Evolutionary conservation across 768 basidiomycete species (phyloP).

Genomic region (Tulasnella sp.): DNA sequence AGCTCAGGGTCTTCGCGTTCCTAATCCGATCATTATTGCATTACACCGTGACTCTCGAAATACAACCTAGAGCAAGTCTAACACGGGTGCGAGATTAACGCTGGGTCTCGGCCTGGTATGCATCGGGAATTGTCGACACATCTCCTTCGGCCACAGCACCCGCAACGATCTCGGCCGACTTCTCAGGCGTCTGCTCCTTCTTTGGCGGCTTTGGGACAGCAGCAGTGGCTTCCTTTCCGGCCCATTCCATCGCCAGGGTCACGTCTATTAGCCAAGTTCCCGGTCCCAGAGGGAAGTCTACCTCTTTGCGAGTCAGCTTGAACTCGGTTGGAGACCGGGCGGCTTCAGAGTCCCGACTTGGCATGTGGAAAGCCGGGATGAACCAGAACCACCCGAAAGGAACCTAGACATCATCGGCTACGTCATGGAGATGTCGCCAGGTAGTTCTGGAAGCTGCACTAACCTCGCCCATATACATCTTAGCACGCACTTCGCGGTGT

Average conservation of each 20-base stretch:
- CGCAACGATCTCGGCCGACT: background rate
- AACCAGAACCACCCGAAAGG: conserved; percentile 86
- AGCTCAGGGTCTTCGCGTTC: background rate
- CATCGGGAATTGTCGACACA: background rate
- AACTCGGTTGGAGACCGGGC: conserved; percentile 32
- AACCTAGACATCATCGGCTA: conserved; percentile 43
- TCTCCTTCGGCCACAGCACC: conserved; percentile 21
- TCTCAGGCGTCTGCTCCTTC: conserved; percentile 24
- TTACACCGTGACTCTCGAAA: background rate
- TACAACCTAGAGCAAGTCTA: background rate
- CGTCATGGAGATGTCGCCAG: background rate
- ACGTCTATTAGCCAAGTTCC: conserved; percentile 65
- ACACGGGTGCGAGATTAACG: background rate
- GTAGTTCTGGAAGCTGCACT: conserved; percentile 28
- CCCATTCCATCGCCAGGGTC: conserved; percentile 58
- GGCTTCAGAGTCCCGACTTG: conserved; percentile 31
- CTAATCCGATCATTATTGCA: conserved; percentile 1
- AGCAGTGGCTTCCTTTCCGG: conserved; percentile 31
- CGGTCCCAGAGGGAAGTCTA: conserved; percentile 75
- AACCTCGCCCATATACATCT: conserved; percentile 71
- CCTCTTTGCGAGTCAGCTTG: conserved; percentile 58
- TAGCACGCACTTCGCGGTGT: conserved; percentile 62
- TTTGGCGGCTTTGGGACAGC: conserved; percentile 32
- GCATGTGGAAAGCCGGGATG: conserved; percentile 78
- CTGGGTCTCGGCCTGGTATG: conserved; percentile 1